These are phyloP conservation scores for Phytophthora chlamydospora DNA, from an alignment of 352 stramenopile genomes.

Conservation along the genomic window DNA sequence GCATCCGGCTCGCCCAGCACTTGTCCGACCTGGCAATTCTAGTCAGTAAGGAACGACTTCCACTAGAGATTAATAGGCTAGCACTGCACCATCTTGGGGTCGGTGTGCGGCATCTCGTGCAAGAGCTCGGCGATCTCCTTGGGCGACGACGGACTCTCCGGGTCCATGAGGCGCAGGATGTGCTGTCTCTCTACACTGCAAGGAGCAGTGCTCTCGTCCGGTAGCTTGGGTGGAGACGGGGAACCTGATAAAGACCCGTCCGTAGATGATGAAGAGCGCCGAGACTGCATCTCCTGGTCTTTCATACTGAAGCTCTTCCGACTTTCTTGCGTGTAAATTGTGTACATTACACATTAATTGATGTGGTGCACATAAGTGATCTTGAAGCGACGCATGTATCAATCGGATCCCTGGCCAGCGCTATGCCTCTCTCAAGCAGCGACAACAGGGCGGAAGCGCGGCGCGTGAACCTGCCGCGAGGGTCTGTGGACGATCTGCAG, in stretches of 20 bases:
- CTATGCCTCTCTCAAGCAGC: conserved; percentile 1
- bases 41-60: background rate
- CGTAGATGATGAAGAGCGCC: conserved; percentile 18
- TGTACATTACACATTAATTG: background rate
- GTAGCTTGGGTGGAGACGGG: conserved; percentile 16
- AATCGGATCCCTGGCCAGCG: background rate
- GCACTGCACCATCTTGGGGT: conserved; percentile 64
- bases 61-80: background rate
- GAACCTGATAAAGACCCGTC: conserved; percentile 13
- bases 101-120: conserved; percentile 66
- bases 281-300: conserved; percentile 13
- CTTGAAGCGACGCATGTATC: conserved; percentile 35
- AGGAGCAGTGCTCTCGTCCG: conserved; percentile 5
- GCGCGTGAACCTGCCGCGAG: conserved; percentile 38
- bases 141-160: conserved; percentile 52
- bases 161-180: conserved; percentile 52
- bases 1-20: conserved; percentile 73
- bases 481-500: conserved; percentile 71
- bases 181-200: conserved; percentile 30
- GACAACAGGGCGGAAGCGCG: conserved; percentile 9
- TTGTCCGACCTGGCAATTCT: conserved; percentile 49
- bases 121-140: conserved; percentile 70
- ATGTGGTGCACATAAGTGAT: conserved; percentile 20
- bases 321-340: conserved; percentile 25
- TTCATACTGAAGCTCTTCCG: conserved; percentile 7